Evolutionary conservation across 345 rosid species (phyloP).

Genomic region (Rhizophora mangle): DNA sequence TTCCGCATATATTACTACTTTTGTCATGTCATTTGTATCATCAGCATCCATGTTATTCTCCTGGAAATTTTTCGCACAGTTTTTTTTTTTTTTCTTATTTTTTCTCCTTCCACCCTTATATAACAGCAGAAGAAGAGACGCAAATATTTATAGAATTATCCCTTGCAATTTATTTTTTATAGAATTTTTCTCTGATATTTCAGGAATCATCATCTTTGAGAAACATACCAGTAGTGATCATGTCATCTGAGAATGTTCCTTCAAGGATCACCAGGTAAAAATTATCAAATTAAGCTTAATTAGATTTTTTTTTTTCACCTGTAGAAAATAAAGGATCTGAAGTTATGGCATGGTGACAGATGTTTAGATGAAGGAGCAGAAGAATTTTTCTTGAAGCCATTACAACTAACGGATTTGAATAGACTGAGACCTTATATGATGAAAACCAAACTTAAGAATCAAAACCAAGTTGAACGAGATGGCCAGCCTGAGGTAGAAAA

Average conservation of each 20-base stretch:
- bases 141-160: no score
- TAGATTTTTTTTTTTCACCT: not conserved
- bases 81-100: no score
- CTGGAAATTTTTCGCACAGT: not conserved
- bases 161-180: not conserved
- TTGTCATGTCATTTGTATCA: not conserved
- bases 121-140: no score
- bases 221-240: slow-evolving; percentile 67
- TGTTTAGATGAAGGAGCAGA: slow-evolving; percentile 79
- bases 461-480: slow-evolving; percentile 18
- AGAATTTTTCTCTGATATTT: slow-evolving; percentile 7
- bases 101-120: no score
- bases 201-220: slow-evolving; percentile 60
- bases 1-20: slow-evolving; percentile 3
- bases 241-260: slow-evolving; percentile 82
- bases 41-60: not conserved
- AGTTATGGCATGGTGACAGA: slow-evolving; percentile 25
- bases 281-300: not conserved
- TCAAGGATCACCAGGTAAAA: slow-evolving; percentile 58
- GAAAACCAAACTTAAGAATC: slow-evolving; percentile 38
- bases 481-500: slow-evolving; percentile 19
- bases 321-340: not conserved
- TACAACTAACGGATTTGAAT: slow-evolving; percentile 47
- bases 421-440: slow-evolving; percentile 53
- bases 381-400: slow-evolving; percentile 68